A percentile compares a stretch with the other conserved stretches of the same genome.
Conservation (phyloP, 2,329 filamentous ascomycete genomes). For the Alternaria atra region DNA sequence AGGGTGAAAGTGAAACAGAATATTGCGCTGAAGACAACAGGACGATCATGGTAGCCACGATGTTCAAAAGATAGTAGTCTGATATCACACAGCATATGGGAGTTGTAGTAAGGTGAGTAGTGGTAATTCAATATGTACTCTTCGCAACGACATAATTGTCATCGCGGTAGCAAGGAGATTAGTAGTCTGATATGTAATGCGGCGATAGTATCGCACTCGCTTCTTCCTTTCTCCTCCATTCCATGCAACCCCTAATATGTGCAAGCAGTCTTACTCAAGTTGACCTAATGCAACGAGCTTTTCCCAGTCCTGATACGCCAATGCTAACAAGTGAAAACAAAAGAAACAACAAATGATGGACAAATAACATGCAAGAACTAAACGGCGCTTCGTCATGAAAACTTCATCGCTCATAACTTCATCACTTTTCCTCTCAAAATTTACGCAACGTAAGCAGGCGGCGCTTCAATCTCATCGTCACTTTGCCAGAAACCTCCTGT, state of each 20-base stretch:
- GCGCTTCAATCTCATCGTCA: slow-evolving; percentile 42
- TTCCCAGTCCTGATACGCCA: slow-evolving; percentile 10
- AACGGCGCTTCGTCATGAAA: slow-evolving; percentile 8
- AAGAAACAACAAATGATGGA: slow-evolving; percentile 7
- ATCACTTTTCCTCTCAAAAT: background rate
- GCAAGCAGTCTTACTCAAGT: slow-evolving; percentile 6
- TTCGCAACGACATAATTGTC: background rate
- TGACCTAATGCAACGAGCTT: slow-evolving; percentile 13
- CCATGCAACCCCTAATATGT: slow-evolving; percentile 1
- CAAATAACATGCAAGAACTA: slow-evolving; percentile 6
- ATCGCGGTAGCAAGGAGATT: background rate
- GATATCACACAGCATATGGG: background rate
- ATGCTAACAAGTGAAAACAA: slow-evolving; percentile 13
- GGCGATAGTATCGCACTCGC: background rate
- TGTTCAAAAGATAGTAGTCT: background rate
- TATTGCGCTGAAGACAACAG: background rate
- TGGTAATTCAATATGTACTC: background rate
- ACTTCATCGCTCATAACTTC: slow-evolving; percentile 23
- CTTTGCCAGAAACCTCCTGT: slow-evolving; percentile 33
- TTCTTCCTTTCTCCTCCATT: background rate
- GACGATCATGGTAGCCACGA: background rate
- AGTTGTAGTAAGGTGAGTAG: background rate
- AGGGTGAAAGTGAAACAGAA: too few relatives aligned
- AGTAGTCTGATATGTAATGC: slow-evolving; percentile 5
- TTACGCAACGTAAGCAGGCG: slow-evolving; percentile 47